phyloP scores from a whole-genome alignment of 106 monocot genomes.

The Narthecium ossifragum region DNA sequence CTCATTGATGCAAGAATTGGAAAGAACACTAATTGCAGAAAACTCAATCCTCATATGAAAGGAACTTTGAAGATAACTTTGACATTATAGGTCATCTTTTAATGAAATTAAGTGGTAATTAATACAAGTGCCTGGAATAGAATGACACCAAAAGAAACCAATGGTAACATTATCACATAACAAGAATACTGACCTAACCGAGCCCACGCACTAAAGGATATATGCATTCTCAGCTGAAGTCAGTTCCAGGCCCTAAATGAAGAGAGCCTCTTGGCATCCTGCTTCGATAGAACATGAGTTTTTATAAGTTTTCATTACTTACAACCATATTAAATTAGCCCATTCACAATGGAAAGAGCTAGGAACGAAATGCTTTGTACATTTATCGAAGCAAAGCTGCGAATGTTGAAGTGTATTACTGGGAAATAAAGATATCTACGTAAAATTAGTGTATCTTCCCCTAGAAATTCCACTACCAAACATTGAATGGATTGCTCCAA shows the following conservation, averaged over 20 bases:
- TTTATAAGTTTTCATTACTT: slow-evolving; percentile 58
- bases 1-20: too few relatives aligned
- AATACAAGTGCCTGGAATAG: slow-evolving; percentile 18
- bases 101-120: slow-evolving; percentile 22
- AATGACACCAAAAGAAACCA: slow-evolving; percentile 18
- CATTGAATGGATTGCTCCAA: neutral
- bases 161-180: slow-evolving; percentile 50
- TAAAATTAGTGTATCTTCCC: neutral
- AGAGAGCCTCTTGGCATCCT: slow-evolving; percentile 87
- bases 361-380: slow-evolving; percentile 40
- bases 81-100: slow-evolving; percentile 9
- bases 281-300: slow-evolving; percentile 85
- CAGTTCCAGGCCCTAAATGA: slow-evolving; percentile 74
- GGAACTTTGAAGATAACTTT: slow-evolving; percentile 6
- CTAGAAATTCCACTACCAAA: slow-evolving; percentile 12
- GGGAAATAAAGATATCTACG: slow-evolving; percentile 7
- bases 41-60: slow-evolving; percentile 8
- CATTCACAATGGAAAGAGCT: slow-evolving; percentile 55
- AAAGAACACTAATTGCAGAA: slow-evolving; percentile 6
- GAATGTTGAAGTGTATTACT: slow-evolving; percentile 18
- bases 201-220: slow-evolving; percentile 66
- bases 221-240: slow-evolving; percentile 80
- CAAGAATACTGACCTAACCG: slow-evolving; percentile 92
- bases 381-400: slow-evolving; percentile 25
- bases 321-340: slow-evolving; percentile 37